phyloP scores from a whole-genome alignment of 2,329 filamentous ascomycete genomes.

The Samsoniella hepiali region DNA sequence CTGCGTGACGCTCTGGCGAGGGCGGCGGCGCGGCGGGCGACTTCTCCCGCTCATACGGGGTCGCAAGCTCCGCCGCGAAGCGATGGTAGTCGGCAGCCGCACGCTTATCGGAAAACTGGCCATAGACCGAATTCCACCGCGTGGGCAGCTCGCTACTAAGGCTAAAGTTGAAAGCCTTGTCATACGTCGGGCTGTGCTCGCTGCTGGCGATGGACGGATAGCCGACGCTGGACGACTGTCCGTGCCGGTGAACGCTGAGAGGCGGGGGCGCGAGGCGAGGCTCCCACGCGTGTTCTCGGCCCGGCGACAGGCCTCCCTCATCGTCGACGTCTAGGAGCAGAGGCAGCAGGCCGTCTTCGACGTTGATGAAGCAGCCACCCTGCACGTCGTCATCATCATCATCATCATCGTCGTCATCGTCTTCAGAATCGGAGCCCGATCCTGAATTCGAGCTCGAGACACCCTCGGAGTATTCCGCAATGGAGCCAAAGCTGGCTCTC shows the following conservation, averaged over 20 bases:
- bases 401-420: neutral
- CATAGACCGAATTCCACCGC: slow-evolving; percentile 24
- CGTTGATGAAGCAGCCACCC: neutral
- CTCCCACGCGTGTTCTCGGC: slow-evolving; percentile 8
- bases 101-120: slow-evolving; percentile 31
- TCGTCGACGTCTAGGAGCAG: slow-evolving; percentile 10
- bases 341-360: slow-evolving; percentile 4
- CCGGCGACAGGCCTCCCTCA: neutral
- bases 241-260: neutral
- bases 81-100: slow-evolving; percentile 36
- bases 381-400: neutral
- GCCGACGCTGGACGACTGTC: neutral
- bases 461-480: neutral
- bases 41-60: neutral
- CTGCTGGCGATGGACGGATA: neutral
- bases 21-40: neutral
- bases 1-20: neutral
- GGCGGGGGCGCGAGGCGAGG: slow-evolving; percentile 2
- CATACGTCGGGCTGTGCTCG: neutral
- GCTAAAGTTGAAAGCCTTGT: neutral
- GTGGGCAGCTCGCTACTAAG: neutral
- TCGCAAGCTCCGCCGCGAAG: slow-evolving; percentile 33
- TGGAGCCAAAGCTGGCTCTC: neutral
- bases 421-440: slow-evolving; percentile 1
- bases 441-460: neutral